Evolutionary conservation across 2,329 filamentous ascomycete species (phyloP), one percentile per base, ranked within the genome.

Genomic region (Emergomyces pasteurianus): DNA sequence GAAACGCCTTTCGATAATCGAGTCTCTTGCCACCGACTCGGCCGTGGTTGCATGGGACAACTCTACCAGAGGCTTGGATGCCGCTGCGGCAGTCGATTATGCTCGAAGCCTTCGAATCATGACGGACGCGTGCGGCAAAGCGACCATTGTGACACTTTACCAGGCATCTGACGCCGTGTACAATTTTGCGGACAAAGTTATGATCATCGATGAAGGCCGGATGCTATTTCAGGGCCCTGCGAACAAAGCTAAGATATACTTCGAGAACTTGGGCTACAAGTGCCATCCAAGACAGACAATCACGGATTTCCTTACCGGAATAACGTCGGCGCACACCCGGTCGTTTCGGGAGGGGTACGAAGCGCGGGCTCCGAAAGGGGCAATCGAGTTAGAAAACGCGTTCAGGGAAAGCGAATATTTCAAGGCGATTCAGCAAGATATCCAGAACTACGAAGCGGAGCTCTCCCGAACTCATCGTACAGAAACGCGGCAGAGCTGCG

Each of bases 1-100:
- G 60, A 90, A 90, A 76, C 85, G 88, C 64, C 88, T 92, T 7
- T 88, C 86, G n/a, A 92, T 94, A 62, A 88, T 88, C 0, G 89
- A 94, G 72, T 89, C 88, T 77, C 87, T 92, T 82, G 80, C 89
- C 58, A 89, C 87, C 3, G 85, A 84, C 61, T 86, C 84, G 9
- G 86, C 85, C 31, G 79, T 92, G 14, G 78, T 87, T 40, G 86
- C 83, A 0, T 94, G 89, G 87, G 87, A 90, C 68, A 90, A 90
- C 72, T 83, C 81, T 42, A 88, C 86, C 1, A 81, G 86, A 42
- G 86, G 86, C 49, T 78, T 89, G 2, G 86, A 89, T 63, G 83
- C 85, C 18, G 85, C 81, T 40, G 87, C 85, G 0, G 86, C 85
- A 1, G 77, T 87, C 6, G 85, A 87, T 65, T 87, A 84, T 64